Base-by-base conservation (phyloP, 306 rosid species). In the Quercus alba region DNA sequence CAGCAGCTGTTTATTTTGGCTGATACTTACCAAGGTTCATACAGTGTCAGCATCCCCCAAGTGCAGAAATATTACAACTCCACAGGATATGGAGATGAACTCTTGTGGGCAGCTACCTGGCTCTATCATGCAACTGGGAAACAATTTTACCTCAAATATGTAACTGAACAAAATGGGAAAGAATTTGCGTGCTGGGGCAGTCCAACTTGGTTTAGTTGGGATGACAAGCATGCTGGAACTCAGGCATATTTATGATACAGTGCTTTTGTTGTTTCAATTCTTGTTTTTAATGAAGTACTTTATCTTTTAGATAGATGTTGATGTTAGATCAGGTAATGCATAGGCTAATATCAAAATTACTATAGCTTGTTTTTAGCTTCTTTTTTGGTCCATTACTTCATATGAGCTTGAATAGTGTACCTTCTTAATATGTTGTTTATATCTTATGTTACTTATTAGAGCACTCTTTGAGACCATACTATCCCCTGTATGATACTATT, bases 161-260 rank as follows among this genome's bases (percentile, higher is more conserved):
- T 85, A 52, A 90, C 90, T 19, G 86, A 78, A 44, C 80, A 75
- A 86, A 84, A 88, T 31, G 86, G 82, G 14, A 79, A 77, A 20
- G 78, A 33, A 59, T 89, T 90, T 76, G 88, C 87, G 0, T 46
- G 52, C 74, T 83, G 88, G 84, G 94, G 91, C 72, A 81, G 83
- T 72, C 10, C 63, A 3, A 81, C 89, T 5, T 92, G 92, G 97
- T 92, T 92, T 77, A 90, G 93, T 80, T 92, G 93, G 97, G 97
- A 87, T 80, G 91, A 92, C 76, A 92, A 89, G 77, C 95, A 89
- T 83, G 88, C 90, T 72, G 94, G 92, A 78, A 85, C 84, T 78
- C 91, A 87, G 84, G 94, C 84, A 80, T 31, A 20, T 55, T 6
- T 75, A 20, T 62, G 66, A 31, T 52, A 30, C 20, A 15, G 33